Evolutionary conservation across 73 alveolate genomes (phyloP).

Genomic region (Uronychia binucleata): DNA sequence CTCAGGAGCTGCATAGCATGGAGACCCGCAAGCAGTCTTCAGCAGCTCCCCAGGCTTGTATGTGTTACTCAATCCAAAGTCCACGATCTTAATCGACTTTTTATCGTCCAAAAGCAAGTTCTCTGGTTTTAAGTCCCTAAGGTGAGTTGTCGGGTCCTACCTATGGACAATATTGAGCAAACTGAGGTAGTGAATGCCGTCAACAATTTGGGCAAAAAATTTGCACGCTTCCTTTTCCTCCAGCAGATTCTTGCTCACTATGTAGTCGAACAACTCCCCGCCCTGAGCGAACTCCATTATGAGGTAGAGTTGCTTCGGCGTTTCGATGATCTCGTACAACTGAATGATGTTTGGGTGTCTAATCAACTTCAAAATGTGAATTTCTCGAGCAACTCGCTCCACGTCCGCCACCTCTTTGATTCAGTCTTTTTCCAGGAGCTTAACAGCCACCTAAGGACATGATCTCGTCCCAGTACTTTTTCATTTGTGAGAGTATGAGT

Average conservation of each 20-base stretch:
- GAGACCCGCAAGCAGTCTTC: slow-evolving; percentile 84
- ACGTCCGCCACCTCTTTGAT: slow-evolving; percentile 73
- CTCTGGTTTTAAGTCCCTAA: slow-evolving; percentile 70
- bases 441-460: slow-evolving; percentile 45
- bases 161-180: not conserved
- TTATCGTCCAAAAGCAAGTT: slow-evolving; percentile 57
- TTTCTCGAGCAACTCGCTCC: slow-evolving; percentile 70
- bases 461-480: slow-evolving; percentile 25
- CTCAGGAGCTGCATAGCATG: slow-evolving; percentile 91
- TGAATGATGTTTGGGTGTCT: slow-evolving; percentile 65
- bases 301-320: slow-evolving; percentile 67
- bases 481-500: slow-evolving; percentile 46
- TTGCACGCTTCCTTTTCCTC: slow-evolving; percentile 62
- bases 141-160: slow-evolving; percentile 51
- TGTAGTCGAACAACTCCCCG: slow-evolving; percentile 70
- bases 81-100: slow-evolving; percentile 42
- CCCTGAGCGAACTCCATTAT: slow-evolving; percentile 72
- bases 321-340: slow-evolving; percentile 73
- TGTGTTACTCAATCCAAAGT: slow-evolving; percentile 76
- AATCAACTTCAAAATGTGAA: slow-evolving; percentile 56
- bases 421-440: slow-evolving; percentile 77
- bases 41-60: slow-evolving; percentile 50
- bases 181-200: slow-evolving; percentile 67
- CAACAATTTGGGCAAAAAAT: slow-evolving; percentile 60
- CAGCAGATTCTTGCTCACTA: slow-evolving; percentile 54